A percentile compares a stretch with the other conserved stretches of the same genome.
phyloP scores from a whole-genome alignment of 176 grass and related monocot species.

The Zizania latifolia region DNA sequence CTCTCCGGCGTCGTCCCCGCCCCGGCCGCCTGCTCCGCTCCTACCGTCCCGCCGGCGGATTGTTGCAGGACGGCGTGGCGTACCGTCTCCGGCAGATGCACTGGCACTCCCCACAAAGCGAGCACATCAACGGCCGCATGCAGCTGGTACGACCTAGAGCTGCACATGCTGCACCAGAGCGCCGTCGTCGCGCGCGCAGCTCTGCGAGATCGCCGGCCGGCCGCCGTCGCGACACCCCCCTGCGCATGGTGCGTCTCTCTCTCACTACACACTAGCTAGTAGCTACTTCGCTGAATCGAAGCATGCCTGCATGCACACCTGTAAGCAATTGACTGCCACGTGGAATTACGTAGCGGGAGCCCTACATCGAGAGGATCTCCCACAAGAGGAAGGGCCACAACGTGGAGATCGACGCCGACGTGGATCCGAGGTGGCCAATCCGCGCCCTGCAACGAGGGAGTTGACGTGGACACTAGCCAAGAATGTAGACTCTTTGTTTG shows the following conservation, averaged over 20 bases:
- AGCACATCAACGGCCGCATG: conserved; percentile 70
- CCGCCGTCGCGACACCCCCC: conserved; percentile 30
- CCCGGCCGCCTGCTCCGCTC: conserved; percentile 17
- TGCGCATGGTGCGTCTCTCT: no score
- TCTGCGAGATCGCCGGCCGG: conserved; percentile 50
- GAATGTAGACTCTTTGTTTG: no score
- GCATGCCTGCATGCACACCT: no score
- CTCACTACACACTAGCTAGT: no score
- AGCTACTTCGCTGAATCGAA: no score
- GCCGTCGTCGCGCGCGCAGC: conserved; percentile 52
- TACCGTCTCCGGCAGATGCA: conserved; percentile 69
- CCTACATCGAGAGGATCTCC: conserved; percentile 32
- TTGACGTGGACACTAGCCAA: conserved; percentile 50
- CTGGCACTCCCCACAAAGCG: conserved; percentile 84
- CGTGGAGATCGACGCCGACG: conserved; percentile 29
- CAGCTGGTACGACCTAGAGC: conserved; percentile 60
- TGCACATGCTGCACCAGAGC: conserved; percentile 76
- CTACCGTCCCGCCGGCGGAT: conserved; percentile 44
- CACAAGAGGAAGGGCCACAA: conserved; percentile 25
- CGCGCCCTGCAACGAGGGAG: conserved; percentile 75
- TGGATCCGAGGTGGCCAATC: conserved; percentile 37
- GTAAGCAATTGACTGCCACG: no score
- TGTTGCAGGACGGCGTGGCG: conserved; percentile 42
- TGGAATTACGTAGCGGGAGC: conserved; percentile 51
- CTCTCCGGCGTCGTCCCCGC: background rate